Conservation (phyloP, 768 basidiomycete species). For the Leccinellum rugosiceps region DNA sequence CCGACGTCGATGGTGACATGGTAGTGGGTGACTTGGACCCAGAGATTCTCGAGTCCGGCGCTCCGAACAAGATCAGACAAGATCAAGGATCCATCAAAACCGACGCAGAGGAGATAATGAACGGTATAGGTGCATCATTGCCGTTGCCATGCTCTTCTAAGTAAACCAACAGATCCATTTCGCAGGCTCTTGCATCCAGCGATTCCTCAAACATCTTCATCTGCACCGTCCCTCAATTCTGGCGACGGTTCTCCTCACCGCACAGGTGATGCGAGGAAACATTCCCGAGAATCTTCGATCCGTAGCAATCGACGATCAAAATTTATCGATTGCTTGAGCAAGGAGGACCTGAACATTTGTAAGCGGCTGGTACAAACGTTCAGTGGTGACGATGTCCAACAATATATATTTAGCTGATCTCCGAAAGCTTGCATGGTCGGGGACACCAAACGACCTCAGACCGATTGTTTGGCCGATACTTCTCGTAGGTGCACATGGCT, state of each 20-base stretch:
- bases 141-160: conserved; percentile 25
- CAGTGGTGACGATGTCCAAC: conserved; percentile 4
- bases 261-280: conserved; percentile 47
- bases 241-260: conserved; percentile 12
- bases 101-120: conserved; percentile 73
- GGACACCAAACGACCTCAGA: conserved; percentile 83
- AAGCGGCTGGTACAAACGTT: conserved; percentile 25
- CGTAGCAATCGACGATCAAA: conserved; percentile 75
- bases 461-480: conserved; percentile 94
- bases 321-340: conserved; percentile 74
- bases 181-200: conserved; percentile 45
- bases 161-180: conserved; percentile 52
- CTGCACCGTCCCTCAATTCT: conserved; percentile 4
- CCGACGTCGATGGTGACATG: conserved; percentile 74
- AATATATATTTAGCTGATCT: conserved; percentile 56
- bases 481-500: conserved; percentile 53
- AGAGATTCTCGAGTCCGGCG: conserved; percentile 39
- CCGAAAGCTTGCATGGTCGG: conserved; percentile 91
- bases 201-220: neutral
- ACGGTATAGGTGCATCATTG: conserved; percentile 47
- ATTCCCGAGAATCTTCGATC: conserved; percentile 73
- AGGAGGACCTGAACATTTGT: conserved; percentile 83
- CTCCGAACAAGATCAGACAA: conserved; percentile 41
- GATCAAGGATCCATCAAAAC: conserved; percentile 52
- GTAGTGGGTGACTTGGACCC: conserved; percentile 73